Evolutionary conservation across 208 protist genomes (phyloP).

Genomic region (Trypanosoma vivax): DNA sequence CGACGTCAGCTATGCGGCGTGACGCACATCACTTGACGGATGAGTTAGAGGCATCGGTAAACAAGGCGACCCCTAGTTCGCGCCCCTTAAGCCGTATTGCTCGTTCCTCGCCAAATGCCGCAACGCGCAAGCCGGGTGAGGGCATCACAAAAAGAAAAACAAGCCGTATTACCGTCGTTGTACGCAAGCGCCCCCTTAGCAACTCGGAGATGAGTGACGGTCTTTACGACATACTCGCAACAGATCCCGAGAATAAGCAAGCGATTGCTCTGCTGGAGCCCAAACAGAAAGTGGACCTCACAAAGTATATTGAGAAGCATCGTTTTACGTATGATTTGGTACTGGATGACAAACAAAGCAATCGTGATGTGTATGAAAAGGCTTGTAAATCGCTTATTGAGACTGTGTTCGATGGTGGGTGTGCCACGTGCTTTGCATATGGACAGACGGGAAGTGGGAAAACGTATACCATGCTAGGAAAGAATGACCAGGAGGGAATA

Average conservation of each 20-base stretch:
- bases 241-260: constrained; percentile 73
- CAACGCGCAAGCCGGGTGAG: constrained; percentile 37
- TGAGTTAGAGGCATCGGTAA: constrained; percentile 21
- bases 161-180: constrained; percentile 85
- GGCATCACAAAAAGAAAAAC: constrained; percentile 26
- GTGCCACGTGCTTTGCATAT: constrained; percentile 72
- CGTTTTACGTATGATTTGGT: constrained; percentile 95
- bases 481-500: constrained; percentile 39
- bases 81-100: constrained; percentile 59
- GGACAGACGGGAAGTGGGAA: constrained; percentile 29
- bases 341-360: constrained; percentile 88
- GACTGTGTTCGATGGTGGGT: constrained; percentile 85
- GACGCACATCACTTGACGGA: constrained; percentile 32
- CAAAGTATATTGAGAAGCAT: constrained; percentile 95
- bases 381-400: constrained; percentile 78
- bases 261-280: constrained; percentile 81
- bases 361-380: constrained; percentile 71
- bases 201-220: constrained; percentile 62
- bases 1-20: constrained; percentile 24
- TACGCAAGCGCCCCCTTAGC: constrained; percentile 89
- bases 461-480: constrained; percentile 50
- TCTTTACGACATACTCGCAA: constrained; percentile 86
- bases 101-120: constrained; percentile 41
- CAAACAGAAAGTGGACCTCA: constrained; percentile 93
- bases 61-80: constrained; percentile 33